A percentile compares a stretch with the other conserved stretches of the same genome.
These are phyloP conservation scores for Coemansia sp. DNA, from an alignment of 192 early-diverging fungal species.

Conservation along the genomic window DNA sequence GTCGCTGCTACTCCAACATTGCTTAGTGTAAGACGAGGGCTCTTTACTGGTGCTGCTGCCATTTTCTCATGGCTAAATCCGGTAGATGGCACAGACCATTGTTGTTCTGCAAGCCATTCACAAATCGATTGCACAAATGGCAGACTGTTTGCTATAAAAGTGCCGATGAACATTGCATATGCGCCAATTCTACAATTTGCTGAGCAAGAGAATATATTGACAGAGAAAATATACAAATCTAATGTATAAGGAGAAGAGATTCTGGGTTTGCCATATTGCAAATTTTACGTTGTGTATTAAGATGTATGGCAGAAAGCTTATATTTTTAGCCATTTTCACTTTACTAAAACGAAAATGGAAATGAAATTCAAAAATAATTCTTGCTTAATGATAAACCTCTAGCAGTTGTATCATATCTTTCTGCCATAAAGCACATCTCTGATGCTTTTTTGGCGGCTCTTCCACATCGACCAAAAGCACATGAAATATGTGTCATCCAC, in stretches of 20 bases:
- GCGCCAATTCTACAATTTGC: background rate
- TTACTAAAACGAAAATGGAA: background rate
- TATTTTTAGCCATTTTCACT: no score
- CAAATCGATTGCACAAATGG: background rate
- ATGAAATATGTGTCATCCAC: no score
- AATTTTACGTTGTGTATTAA: no score
- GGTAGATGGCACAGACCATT: conserved; percentile 8
- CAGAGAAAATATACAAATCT: no score
- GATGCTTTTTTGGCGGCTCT: no score
- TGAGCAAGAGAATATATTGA: background rate
- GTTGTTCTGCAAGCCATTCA: conserved; percentile 11
- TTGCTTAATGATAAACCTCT: background rate
- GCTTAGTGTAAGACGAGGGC: conserved; percentile 15
- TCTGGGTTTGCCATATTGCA: no score
- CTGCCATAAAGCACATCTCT: no score
- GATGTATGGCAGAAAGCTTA: no score
- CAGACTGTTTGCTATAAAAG: background rate
- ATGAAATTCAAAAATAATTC: background rate
- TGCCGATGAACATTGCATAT: background rate
- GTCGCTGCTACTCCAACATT: conserved; percentile 69
- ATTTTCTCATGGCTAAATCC: background rate
- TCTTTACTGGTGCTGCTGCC: background rate
- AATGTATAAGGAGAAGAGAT: no score
- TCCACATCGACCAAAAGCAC: no score
- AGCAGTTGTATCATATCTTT: no score